Evolutionary conservation across 768 basidiomycete genomes (phyloP), one percentile per base, ranked within the genome.

Genomic region (Pisolithus albus): DNA sequence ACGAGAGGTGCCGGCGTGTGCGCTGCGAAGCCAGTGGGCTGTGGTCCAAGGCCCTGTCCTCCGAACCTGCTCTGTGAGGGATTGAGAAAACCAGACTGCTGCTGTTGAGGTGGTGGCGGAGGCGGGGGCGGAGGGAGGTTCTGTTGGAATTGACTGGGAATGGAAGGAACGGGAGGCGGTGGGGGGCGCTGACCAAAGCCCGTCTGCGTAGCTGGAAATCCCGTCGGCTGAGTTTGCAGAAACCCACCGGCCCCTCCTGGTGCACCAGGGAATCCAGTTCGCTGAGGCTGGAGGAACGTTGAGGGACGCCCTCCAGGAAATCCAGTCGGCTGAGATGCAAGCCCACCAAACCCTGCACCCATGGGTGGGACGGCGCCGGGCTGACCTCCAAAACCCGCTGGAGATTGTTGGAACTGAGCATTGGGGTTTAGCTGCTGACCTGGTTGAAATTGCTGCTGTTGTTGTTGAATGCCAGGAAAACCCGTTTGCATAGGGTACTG

Each of bases 401-500:
- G 75, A 11, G 68, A 68, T 49, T 68, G 76, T 57, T 75, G 76
- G 51, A 75, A 75, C 52, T 73, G 75, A 39, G 30, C 16, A 2
- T 28, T 4, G 4, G 61, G 64, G 46, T 71, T 70, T 19, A 52
- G 23, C 13, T 60, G 63, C 51, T 71, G 74, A 4, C 51, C 55
- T 9, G 64, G 67, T 38, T 73, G 72, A 51, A 74, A 70, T 15
- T 64, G 70, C 57, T 74, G 72, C 48, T 75, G 75, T 53, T 80
- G 80, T 26, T 73, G 75, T 57, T 75, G 76, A 51, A 58, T 56
- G 47, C 61, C 63, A 53, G 71, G 77, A 66, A 78, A 84, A 13
- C 85, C 87, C 3, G 87, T 86, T 57, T 86, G 86, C n/a, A 61
- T 69, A 38, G 69, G 76, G 49, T 75, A 75, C 57, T 84, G 83